Conservation (phyloP, 371 early-diverging fungal genomes). For the Synchytrium microbalum region DNA sequence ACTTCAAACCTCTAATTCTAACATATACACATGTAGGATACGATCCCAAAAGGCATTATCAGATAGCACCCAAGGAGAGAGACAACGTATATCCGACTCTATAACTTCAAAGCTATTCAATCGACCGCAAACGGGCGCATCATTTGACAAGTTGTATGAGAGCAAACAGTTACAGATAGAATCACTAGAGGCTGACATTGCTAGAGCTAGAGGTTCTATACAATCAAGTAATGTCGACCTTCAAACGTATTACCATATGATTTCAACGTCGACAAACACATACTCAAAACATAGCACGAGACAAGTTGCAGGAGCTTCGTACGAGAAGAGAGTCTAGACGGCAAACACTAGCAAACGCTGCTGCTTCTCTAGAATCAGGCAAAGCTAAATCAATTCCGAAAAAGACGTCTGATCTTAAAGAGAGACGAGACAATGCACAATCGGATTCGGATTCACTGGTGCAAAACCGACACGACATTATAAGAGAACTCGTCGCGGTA, state of each 20-base stretch:
- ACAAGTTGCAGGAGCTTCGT: not conserved
- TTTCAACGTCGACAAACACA: slow-evolving; percentile 7
- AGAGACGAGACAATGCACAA: slow-evolving; percentile 23
- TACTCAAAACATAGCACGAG: not conserved
- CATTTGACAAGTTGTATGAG: slow-evolving; percentile 1
- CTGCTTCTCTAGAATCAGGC: not conserved
- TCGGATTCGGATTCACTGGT: slow-evolving; percentile 30
- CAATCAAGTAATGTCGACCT: slow-evolving; percentile 8
- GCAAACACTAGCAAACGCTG: not conserved
- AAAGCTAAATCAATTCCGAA: not conserved
- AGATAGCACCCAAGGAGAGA: slow-evolving; percentile 10
- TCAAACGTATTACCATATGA: slow-evolving; percentile 6
- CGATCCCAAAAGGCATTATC: not conserved
- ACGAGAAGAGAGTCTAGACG: not conserved
- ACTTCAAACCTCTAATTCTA: not conserved
- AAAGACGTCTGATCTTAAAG: slow-evolving; percentile 10
- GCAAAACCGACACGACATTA: slow-evolving; percentile 42
- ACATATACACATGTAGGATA: slow-evolving; percentile 1
- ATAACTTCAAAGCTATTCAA: slow-evolving; percentile 5
- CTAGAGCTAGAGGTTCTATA: slow-evolving; percentile 6
- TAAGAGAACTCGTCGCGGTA: slow-evolving; percentile 46
- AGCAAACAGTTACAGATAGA: not conserved
- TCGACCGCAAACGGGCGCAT: slow-evolving; percentile 14
- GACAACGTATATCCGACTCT: slow-evolving; percentile 9
- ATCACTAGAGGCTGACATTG: slow-evolving; percentile 1